phyloP scores from a whole-genome alignment of 2,329 filamentous ascomycete species.

The Stromatinia cepivora region DNA sequence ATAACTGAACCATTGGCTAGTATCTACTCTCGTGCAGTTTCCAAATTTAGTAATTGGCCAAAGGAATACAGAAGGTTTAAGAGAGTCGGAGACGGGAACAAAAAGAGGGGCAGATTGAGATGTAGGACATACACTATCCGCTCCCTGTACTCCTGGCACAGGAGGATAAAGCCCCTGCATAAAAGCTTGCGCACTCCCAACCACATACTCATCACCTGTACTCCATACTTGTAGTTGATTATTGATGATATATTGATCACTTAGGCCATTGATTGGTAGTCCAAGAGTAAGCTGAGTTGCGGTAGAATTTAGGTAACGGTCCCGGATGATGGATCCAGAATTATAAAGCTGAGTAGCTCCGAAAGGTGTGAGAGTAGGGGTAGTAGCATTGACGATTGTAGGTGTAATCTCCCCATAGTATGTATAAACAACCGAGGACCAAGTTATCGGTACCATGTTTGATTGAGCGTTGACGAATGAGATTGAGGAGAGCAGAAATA shows the following conservation, averaged over 20 bases:
- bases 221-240: slow-evolving; percentile 45
- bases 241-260: slow-evolving; percentile 1
- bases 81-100: neutral
- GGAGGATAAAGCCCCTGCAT: slow-evolving; percentile 85
- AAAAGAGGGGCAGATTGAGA: neutral
- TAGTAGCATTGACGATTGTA: slow-evolving; percentile 33
- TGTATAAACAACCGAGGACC: slow-evolving; percentile 36
- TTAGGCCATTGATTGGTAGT: slow-evolving; percentile 23
- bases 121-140: slow-evolving; percentile 2
- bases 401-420: slow-evolving; percentile 57
- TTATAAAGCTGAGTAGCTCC: slow-evolving; percentile 54
- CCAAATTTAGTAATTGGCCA: neutral
- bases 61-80: neutral
- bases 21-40: slow-evolving; percentile 43
- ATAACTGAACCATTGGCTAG: slow-evolving; percentile 61
- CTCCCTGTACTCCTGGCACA: neutral
- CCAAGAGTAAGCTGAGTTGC: slow-evolving; percentile 39
- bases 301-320: slow-evolving; percentile 48
- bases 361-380: slow-evolving; percentile 49
- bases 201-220: slow-evolving; percentile 51
- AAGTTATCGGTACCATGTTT: slow-evolving; percentile 29
- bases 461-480: slow-evolving; percentile 24
- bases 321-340: slow-evolving; percentile 51
- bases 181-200: slow-evolving; percentile 72
- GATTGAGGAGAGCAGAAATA: slow-evolving; percentile 27